A percentile compares a stretch with the other conserved stretches of the same genome.
Conservation (phyloP, 2,329 filamentous ascomycete species). For the Ophiostoma triangulosporum region DNA sequence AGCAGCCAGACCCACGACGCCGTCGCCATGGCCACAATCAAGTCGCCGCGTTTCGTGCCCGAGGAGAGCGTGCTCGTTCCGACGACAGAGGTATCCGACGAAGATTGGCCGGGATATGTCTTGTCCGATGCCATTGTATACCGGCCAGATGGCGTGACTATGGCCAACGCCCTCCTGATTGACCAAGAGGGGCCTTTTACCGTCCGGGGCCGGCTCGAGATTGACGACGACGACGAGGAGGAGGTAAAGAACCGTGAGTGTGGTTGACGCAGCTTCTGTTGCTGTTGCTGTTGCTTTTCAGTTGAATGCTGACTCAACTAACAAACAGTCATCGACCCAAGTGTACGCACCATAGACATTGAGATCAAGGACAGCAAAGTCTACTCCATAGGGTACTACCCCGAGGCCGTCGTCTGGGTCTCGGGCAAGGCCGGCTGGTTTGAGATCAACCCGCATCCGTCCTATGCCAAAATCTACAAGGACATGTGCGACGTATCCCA, state of each 20-base stretch:
- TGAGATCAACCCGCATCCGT: slow-evolving; percentile 44
- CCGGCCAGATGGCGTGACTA: slow-evolving; percentile 34
- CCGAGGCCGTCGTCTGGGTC: slow-evolving; percentile 50
- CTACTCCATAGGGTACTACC: slow-evolving; percentile 43
- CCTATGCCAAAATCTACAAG: slow-evolving; percentile 42
- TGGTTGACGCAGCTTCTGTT: neutral
- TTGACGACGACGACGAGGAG: slow-evolving; percentile 31
- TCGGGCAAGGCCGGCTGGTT: slow-evolving; percentile 54
- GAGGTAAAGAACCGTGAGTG: slow-evolving; percentile 24
- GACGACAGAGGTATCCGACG: slow-evolving; percentile 19
- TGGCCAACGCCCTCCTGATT: slow-evolving; percentile 48
- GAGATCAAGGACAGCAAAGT: slow-evolving; percentile 41
- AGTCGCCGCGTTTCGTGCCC: neutral
- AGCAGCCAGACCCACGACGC: neutral
- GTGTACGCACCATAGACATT: slow-evolving; percentile 27
- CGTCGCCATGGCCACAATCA: neutral
- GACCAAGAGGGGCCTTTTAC: slow-evolving; percentile 46
- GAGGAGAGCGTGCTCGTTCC: slow-evolving; percentile 22
- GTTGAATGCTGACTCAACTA: no score
- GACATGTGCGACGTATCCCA: slow-evolving; percentile 50
- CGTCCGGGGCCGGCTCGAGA: slow-evolving; percentile 44
- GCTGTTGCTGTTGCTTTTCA: no score
- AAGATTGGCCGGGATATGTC: slow-evolving; percentile 49
- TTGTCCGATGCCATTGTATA: slow-evolving; percentile 49
- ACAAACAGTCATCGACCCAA: slow-evolving; percentile 22